Conservation (phyloP, 2,329 filamentous ascomycete genomes). For the Cadophora sp. region DNA sequence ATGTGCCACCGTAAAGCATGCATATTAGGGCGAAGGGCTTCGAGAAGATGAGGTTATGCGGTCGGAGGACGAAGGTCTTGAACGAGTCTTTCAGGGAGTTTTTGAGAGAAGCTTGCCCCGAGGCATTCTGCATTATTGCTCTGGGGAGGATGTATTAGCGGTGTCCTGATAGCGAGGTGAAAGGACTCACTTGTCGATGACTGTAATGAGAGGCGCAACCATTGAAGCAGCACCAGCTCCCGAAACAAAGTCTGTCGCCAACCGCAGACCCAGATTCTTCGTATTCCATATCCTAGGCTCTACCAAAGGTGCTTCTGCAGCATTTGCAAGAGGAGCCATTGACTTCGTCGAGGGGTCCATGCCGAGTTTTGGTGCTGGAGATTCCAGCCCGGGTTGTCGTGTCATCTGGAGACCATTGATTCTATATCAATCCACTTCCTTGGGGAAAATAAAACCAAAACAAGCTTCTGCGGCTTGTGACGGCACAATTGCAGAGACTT, state of each 20-base stretch:
- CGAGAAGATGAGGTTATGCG: conserved; percentile 66
- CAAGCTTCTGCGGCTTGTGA: background rate
- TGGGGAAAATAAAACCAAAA: background rate
- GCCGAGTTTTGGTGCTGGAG: conserved; percentile 26
- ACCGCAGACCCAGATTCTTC: conserved; percentile 68
- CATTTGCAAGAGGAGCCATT: conserved; percentile 27
- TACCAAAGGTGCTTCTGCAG: conserved; percentile 28
- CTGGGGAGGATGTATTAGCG: conserved; percentile 49
- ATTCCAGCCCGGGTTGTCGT: conserved; percentile 31
- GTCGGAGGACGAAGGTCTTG: conserved; percentile 61
- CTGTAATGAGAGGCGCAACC: conserved; percentile 83
- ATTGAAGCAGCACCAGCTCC: conserved; percentile 75
- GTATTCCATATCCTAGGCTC: conserved; percentile 70
- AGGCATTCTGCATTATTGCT: conserved; percentile 84
- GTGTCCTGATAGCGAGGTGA: conserved; percentile 11
- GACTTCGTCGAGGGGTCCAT: conserved; percentile 19
- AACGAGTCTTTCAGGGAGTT: conserved; percentile 67
- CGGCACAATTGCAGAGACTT: conserved; percentile 15
- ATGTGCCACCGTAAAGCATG: conserved; percentile 85
- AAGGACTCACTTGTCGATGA: conserved; percentile 76
- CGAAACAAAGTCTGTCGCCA: conserved; percentile 72
- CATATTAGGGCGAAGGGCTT: conserved; percentile 74
- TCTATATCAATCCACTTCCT: background rate
- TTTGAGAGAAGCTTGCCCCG: conserved; percentile 66
- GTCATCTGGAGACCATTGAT: conserved; percentile 34